Evolutionary conservation across 768 basidiomycete species (phyloP).

Genomic region (Pleurotus tuber-regium): DNA sequence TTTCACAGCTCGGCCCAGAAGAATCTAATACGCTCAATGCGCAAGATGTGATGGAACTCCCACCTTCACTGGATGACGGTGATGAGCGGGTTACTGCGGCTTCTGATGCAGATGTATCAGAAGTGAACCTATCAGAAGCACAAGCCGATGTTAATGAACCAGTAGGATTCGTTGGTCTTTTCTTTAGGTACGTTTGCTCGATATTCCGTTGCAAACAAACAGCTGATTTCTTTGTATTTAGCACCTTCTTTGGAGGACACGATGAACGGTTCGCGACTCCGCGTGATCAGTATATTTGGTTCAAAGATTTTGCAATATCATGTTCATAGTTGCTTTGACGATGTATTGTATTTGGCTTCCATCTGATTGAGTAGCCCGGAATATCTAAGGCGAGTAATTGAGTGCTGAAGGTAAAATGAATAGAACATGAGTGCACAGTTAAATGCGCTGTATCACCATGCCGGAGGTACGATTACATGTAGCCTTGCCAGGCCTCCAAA

Average conservation of each 20-base stretch:
- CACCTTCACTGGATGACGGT: constrained; percentile 3
- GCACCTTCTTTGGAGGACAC: constrained; percentile 81
- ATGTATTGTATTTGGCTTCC: no score
- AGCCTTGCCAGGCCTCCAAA: no score
- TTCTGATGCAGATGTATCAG: not conserved
- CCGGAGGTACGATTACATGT: no score
- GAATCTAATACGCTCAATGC: not conserved
- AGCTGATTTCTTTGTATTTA: constrained; percentile 20
- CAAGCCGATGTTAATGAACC: constrained; percentile 17
- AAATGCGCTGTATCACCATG: no score
- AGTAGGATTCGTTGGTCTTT: constrained; percentile 52
- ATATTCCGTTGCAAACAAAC: not conserved
- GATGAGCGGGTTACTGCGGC: not conserved
- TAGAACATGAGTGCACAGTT: no score
- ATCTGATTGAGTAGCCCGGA: no score
- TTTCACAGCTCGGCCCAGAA: no score
- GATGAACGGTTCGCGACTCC: constrained; percentile 65
- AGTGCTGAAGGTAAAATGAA: no score
- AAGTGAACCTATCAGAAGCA: constrained; percentile 9
- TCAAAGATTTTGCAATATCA: constrained; percentile 62
- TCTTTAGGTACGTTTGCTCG: constrained; percentile 62
- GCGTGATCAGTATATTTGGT: constrained; percentile 73
- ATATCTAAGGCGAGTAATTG: no score
- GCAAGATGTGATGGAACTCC: not conserved
- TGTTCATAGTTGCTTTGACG: constrained; percentile 30